These are phyloP conservation scores for Cryptococcus sp. DNA, from an alignment of 1,284 basidiomycete genomes.

Conservation along the genomic window DNA sequence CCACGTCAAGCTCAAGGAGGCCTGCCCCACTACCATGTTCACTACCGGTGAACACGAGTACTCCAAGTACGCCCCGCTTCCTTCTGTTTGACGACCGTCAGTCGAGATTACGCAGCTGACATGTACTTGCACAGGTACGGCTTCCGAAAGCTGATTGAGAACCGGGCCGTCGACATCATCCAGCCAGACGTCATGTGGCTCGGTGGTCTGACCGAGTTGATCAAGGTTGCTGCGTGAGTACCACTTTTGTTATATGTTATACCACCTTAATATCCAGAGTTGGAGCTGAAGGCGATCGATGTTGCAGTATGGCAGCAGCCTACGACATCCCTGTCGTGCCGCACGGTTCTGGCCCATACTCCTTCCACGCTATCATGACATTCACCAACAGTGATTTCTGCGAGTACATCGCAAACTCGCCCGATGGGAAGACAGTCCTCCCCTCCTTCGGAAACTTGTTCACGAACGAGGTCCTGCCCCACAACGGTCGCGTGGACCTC, in stretches of 20 bases:
- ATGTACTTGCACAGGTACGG: slow-evolving; percentile 45
- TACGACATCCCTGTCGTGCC: slow-evolving; percentile 60
- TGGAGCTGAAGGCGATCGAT: background rate
- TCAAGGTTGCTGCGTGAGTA: slow-evolving; percentile 57
- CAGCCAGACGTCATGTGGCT: slow-evolving; percentile 60
- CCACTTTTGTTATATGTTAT: background rate
- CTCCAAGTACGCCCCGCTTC: slow-evolving; percentile 41
- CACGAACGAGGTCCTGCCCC: slow-evolving; percentile 58
- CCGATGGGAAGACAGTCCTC: slow-evolving; percentile 57
- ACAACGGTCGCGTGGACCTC: slow-evolving; percentile 56
- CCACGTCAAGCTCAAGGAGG: slow-evolving; percentile 55
- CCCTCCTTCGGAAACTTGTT: slow-evolving; percentile 61
- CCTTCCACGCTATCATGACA: slow-evolving; percentile 52
- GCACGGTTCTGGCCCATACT: slow-evolving; percentile 57
- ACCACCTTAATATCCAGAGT: slow-evolving; percentile 28
- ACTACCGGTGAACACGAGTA: slow-evolving; percentile 63
- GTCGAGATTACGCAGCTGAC: background rate
- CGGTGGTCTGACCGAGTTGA: slow-evolving; percentile 60
- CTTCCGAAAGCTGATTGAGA: slow-evolving; percentile 60
- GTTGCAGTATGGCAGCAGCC: slow-evolving; percentile 42
- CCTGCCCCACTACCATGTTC: slow-evolving; percentile 58
- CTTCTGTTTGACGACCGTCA: background rate
- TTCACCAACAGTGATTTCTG: slow-evolving; percentile 50
- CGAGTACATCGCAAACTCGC: slow-evolving; percentile 59
- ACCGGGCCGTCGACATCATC: slow-evolving; percentile 57